A percentile compares a stretch with the other conserved stretches of the same genome.
These are phyloP conservation scores for Juglanconis oblonga DNA, from an alignment of 2,329 filamentous ascomycete species.

Conservation along the genomic window DNA sequence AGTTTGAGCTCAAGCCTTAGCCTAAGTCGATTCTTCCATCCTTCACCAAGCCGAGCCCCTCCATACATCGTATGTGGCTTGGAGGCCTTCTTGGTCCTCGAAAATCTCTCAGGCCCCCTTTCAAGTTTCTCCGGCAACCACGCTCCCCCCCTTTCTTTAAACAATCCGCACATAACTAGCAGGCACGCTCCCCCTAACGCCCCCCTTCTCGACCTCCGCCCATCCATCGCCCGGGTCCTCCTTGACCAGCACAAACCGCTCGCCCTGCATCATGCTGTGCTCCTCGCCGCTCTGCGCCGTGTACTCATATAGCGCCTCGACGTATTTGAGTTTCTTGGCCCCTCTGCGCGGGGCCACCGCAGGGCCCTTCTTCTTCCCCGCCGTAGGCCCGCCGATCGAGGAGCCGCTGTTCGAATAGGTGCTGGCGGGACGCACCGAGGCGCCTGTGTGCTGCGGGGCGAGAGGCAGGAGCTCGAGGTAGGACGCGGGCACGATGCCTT, in stretches of 20 bases:
- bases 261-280: constrained; percentile 86
- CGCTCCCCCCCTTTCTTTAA: constrained; percentile 31
- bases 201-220: constrained; percentile 93
- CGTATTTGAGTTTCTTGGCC: constrained; percentile 91
- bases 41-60: too few relatives aligned
- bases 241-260: constrained; percentile 85
- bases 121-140: background rate
- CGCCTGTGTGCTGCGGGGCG: constrained; percentile 42
- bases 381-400: constrained; percentile 51
- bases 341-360: constrained; percentile 87
- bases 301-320: constrained; percentile 92
- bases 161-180: constrained; percentile 87
- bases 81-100: too few relatives aligned
- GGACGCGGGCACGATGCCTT: constrained; percentile 82
- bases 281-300: constrained; percentile 80
- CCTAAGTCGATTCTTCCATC: too few relatives aligned
- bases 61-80: too few relatives aligned
- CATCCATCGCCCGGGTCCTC: constrained; percentile 91
- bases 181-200: constrained; percentile 82
- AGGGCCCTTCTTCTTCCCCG: constrained; percentile 79
- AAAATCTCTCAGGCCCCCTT: too few relatives aligned
- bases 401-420: constrained; percentile 76
- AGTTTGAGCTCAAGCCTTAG: too few relatives aligned
- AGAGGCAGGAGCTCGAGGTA: constrained; percentile 71
- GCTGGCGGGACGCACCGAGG: constrained; percentile 63